Base-by-base conservation (phyloP, 768 basidiomycete species). In the Suillus bovinus region DNA sequence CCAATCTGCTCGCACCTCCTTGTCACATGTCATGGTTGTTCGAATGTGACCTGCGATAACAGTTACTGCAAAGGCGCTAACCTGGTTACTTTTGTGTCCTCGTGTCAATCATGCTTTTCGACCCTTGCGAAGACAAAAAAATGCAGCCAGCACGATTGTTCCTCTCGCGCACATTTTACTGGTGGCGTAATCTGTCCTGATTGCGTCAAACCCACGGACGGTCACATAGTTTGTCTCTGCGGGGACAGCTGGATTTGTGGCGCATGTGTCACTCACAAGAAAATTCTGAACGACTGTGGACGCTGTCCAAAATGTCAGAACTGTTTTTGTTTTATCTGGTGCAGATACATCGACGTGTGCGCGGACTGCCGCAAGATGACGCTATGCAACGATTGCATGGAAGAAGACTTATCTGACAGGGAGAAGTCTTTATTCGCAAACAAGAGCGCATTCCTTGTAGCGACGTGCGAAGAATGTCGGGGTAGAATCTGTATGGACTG, bases 301-400 rank as follows among this genome's bases (percentile, higher is more conserved):
- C 50, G 31, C 17, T 74, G 71, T 11, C 62, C 64, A 22, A 68
- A 33, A 29, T 72, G 72, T 63, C 60, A 10, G 1, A 38, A 55
- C 49, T 52, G 49, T 50, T 72, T 59, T 46, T 72, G 70, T 60
- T 17, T 52, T 24, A 36, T 64, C 50, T 4, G 47, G 47, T 74
- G 71, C 72, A 60, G 63, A 4, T 72, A 74, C 54, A 72, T 72
- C 17, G 58, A 54, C 20, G 63, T 41, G n/a, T 72, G 71, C 44
- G 8, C 22, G 41, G 66, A 64, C 24, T 72, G 71, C 34, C 56
- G 41, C 47, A 67, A 65, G 29, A 9, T 66, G 55, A 66, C 64
- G 57, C 17, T 68, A 52, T 72, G 72, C 55, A 60, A 72, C 4
- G 71, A 72, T 44, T 74, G 71, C 39, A 46, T 38, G 16, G 72